Conservation (phyloP, 306 rosid species). For the Castanopsis chinensis region DNA sequence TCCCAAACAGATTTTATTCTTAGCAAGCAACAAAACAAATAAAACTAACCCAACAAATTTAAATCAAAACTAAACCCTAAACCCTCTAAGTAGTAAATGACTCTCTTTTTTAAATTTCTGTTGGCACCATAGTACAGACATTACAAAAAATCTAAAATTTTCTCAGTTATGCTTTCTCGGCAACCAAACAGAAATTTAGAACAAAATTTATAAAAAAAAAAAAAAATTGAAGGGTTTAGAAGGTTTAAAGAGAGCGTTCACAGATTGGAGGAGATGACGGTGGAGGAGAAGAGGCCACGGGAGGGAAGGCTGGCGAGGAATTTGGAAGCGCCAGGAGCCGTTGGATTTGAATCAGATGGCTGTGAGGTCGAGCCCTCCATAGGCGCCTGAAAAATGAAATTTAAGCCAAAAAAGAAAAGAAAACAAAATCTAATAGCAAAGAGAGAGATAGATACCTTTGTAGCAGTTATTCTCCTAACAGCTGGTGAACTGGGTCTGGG, state of each 20-base stretch:
- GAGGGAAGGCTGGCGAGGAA: slow-evolving; percentile 57
- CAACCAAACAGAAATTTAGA: slow-evolving; percentile 3
- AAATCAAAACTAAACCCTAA: background rate
- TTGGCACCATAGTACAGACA: background rate
- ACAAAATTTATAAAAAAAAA: no score
- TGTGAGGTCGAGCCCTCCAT: slow-evolving; percentile 50
- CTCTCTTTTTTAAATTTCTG: background rate
- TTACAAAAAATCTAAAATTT: background rate
- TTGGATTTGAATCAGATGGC: slow-evolving; percentile 34
- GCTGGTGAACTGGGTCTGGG: no score
- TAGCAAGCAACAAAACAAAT: no score
- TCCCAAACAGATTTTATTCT: background rate
- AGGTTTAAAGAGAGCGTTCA: slow-evolving; percentile 1
- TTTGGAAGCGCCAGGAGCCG: slow-evolving; percentile 41
- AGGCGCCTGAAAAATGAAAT: slow-evolving; percentile 5
- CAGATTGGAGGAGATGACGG: slow-evolving; percentile 49
- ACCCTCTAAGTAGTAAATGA: background rate
- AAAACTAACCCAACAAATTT: no score
- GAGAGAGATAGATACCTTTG: no score
- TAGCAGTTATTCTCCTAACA: no score
- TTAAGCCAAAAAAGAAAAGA: background rate
- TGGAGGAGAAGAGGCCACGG: slow-evolving; percentile 57
- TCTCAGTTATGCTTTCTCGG: background rate
- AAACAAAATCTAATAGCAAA: background rate
- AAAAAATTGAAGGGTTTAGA: background rate